Conservation (phyloP, 345 rosid species). For the Hibiscus trionum region DNA sequence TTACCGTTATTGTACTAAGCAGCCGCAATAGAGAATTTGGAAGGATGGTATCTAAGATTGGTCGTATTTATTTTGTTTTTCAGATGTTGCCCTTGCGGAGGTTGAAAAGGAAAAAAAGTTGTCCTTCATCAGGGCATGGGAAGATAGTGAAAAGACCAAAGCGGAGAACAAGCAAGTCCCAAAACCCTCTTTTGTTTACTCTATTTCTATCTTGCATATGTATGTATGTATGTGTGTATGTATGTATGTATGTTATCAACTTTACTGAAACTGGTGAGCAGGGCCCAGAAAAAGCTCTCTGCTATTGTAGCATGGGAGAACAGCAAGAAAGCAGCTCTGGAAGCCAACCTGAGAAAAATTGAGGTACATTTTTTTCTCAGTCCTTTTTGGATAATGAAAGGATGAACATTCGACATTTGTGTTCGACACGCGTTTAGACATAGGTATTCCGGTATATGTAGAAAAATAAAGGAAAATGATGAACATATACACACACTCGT, state of each 20-base stretch:
- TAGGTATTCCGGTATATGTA: neutral
- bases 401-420: neutral
- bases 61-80: neutral
- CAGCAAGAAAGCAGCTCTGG: neutral
- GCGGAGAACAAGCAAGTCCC: neutral
- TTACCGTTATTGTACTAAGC: neutral
- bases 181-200: neutral
- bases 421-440: neutral
- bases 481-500: too few relatives aligned
- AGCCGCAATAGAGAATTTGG: neutral
- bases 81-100: neutral
- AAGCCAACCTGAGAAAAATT: neutral
- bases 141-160: neutral
- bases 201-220: neutral
- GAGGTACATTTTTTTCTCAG: neutral
- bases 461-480: too few relatives aligned
- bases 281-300: neutral
- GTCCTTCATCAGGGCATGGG: neutral
- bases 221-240: too few relatives aligned
- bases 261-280: neutral
- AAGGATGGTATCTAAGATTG: neutral
- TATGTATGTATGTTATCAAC: neutral
- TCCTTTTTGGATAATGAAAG: neutral
- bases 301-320: neutral
- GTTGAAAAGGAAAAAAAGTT: neutral